Evolutionary conservation across 768 basidiomycete genomes (phyloP).

Genomic region (Psilocybe cyanescens): DNA sequence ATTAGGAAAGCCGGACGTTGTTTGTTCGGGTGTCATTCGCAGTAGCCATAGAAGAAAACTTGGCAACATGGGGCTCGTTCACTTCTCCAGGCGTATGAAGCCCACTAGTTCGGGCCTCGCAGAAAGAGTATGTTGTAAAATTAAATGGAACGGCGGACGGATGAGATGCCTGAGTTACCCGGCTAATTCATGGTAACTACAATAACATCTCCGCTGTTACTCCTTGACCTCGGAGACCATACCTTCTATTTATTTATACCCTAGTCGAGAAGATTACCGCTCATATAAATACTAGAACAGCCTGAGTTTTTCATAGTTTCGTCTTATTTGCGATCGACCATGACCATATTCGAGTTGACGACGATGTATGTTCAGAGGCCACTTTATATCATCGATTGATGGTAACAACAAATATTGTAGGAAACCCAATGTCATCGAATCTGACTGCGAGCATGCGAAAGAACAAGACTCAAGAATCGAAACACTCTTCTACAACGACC

Average conservation of each 20-base stretch:
- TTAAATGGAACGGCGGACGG: not conserved
- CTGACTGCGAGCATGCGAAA: not conserved
- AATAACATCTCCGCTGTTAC: slow-evolving; percentile 11
- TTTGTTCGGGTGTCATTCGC: not conserved
- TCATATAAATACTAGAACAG: not conserved
- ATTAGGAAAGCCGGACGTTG: not conserved
- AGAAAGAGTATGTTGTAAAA: not conserved
- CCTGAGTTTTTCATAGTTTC: not conserved
- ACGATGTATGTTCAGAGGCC: not conserved
- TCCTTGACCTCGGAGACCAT: slow-evolving; percentile 9
- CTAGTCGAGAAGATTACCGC: not conserved
- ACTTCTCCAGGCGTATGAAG: not conserved
- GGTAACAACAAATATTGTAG: slow-evolving; percentile 11
- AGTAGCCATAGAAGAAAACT: not conserved
- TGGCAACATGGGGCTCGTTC: not conserved
- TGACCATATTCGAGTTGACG: not conserved
- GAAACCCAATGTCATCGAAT: not conserved
- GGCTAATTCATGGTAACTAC: not conserved
- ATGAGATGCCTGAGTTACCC: not conserved
- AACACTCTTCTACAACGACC: not conserved
- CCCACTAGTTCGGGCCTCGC: slow-evolving; percentile 1
- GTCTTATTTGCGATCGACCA: not conserved
- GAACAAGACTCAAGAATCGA: slow-evolving; percentile 1
- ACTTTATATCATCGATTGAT: slow-evolving; percentile 1
- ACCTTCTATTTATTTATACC: not conserved